Percentiles rank a stretch among this genome's conserved stretches.
phyloP scores from a whole-genome alignment of 192 early-diverging fungal species.

The Coemansia sp. region DNA sequence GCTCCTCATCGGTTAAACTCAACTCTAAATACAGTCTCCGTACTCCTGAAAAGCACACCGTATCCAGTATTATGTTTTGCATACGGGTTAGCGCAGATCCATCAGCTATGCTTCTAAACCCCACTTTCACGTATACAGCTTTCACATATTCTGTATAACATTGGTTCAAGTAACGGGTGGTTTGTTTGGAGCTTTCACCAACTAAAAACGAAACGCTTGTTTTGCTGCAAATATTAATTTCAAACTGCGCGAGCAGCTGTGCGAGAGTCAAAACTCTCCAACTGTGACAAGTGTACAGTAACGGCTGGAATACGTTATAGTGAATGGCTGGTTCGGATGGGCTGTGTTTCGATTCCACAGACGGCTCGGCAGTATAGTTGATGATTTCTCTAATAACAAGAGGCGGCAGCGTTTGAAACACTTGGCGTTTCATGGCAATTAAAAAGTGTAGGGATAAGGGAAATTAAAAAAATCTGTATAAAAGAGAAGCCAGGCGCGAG shows the following conservation, averaged over 20 bases:
- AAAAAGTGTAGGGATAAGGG: background rate
- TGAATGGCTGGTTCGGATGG: background rate
- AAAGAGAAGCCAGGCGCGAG: too few relatives aligned
- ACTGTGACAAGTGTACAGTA: background rate
- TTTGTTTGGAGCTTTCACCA: background rate
- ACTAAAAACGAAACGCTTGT: background rate
- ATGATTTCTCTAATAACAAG: conserved; percentile 1
- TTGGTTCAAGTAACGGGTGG: background rate
- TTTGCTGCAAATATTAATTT: background rate
- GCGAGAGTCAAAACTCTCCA: background rate
- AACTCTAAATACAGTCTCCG: background rate
- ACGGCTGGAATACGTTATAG: background rate
- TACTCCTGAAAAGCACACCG: background rate
- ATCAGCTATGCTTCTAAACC: background rate
- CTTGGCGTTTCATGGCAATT: background rate
- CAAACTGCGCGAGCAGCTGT: background rate
- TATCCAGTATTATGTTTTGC: background rate
- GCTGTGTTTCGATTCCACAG: too few relatives aligned
- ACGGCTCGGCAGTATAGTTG: background rate
- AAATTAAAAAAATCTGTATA: too few relatives aligned
- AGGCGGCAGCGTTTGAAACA: background rate
- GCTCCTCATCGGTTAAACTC: background rate
- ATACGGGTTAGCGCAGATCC: background rate
- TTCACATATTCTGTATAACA: background rate
- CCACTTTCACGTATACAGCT: background rate